Evolutionary conservation across 768 basidiomycete species (phyloP), one percentile per base, ranked within the genome.

Genomic region (Mycena rebaudengoi): DNA sequence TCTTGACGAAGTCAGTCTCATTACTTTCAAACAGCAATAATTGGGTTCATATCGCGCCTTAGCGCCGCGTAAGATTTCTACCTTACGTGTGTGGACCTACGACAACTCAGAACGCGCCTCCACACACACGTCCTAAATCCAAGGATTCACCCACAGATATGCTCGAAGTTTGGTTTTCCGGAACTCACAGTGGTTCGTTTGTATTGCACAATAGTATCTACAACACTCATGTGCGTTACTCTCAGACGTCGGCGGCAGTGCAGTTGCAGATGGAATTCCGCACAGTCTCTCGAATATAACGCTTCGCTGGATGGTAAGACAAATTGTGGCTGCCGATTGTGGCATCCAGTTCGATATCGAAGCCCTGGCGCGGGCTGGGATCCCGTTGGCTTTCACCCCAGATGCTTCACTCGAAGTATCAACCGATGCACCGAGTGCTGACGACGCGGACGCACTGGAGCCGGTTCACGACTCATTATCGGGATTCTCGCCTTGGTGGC

Each of bases 121-220:
- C 35, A 35, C 29, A 37, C 54, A 32, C 28, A 68, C n/a, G n/a
- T n/a, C n/a, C n/a, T n/a, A n/a, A 70, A 35, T 66, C 45, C 3
- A 67, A 50, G 2, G 57, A 45, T 12, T 53, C 63, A 1, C 70
- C 72, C 25, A 76, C 85, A 3, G 86, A 92, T 73, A 86, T 92
- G 14, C 71, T 88, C 13, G 92, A 95, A 71, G 91, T 94, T 3
- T 95, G 91, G 91, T 95, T 95, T 68, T 69, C 86, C 7, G 92
- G 92, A 2, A 86, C 87, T 64, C 92, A 94, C 68, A 72, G 76
- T 41, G 91, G 91, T 92, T 61, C 39, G 33, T 13, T 4, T 28
- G 13, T 44, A 11, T n/a, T n/a, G n/a, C n/a, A 12, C 45, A 8
- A 28, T 44, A 12, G 18, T n/a, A 54, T 40, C 45, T 7, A 20